Evolutionary conservation across 305 asterid species (phyloP).

Genomic region (Caryopteris hybrid): DNA sequence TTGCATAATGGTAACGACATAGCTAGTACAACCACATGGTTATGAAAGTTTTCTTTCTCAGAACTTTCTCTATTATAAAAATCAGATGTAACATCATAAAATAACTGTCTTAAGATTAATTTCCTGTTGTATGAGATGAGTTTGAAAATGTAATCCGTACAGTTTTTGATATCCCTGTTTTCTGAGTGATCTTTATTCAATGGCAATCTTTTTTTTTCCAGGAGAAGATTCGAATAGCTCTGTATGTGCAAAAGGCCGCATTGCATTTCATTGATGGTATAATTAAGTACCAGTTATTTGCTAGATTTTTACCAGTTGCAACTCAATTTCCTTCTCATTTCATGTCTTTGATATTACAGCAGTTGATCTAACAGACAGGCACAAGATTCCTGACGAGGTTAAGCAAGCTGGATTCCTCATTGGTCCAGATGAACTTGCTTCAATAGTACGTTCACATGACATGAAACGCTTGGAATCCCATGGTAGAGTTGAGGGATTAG

Average conservation of each 20-base stretch:
- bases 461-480: constrained; percentile 40
- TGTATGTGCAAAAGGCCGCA: constrained; percentile 83
- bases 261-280: constrained; percentile 73
- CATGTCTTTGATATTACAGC: constrained; percentile 32
- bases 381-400: constrained; percentile 40
- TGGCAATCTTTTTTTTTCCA: constrained; percentile 18
- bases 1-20: not conserved
- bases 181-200: not conserved
- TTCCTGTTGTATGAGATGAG: not conserved
- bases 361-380: constrained; percentile 26
- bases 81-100: not conserved
- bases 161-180: not conserved
- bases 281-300: not conserved
- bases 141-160: not conserved
- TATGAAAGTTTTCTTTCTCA: not conserved
- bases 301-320: not conserved
- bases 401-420: constrained; percentile 50
- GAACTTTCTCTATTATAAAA: not conserved
- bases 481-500: constrained; percentile 56
- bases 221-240: constrained; percentile 74
- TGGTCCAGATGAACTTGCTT: constrained; percentile 64
- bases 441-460: constrained; percentile 58
- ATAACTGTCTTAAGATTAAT: not conserved
- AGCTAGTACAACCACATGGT: not conserved
- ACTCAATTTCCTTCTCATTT: constrained; percentile 17